Evolutionary conservation across 768 basidiomycete genomes (phyloP), one percentile per base, ranked within the genome.

Genomic region (Termitomyces sp.): DNA sequence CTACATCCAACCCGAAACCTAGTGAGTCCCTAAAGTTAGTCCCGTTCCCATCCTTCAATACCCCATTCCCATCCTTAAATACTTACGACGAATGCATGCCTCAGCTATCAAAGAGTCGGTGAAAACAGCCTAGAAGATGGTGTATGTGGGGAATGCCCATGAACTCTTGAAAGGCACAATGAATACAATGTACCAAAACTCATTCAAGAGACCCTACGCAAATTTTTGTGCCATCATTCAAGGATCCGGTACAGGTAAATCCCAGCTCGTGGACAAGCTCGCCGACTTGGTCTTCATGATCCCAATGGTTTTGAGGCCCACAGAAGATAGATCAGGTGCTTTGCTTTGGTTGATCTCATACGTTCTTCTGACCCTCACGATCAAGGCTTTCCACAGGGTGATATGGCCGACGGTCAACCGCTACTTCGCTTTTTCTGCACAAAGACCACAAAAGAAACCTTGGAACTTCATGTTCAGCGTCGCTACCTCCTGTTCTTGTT

Each of bases 231-330:
- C 52, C 20, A 63, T 63, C 11, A 60, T 63, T 5, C 63, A 63
- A 20, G 58, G 62, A 25, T 63, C 49, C 2, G 49, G 49, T 10
- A 50, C 49, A 9, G 49, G 49, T 15, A 50, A 63, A 59, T 63
- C 62, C 5, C 62, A 58, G 25, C 7, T 47, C 14, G 59, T 63
- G 11, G 53, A 63, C 40, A n/a, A 60, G 36, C 48, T 56, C 17
- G 47, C 62, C 6, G 15, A 48, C 17, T 32, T 20, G 20, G 43
- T 60, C 38, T 60, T 63, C 14, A 48, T 51, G 12, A 60, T 60
- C 1, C 59, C 59, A 3, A n/a, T 60, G 5, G 9, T 45, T 31
- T 10, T 50, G 31, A 36, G 50, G 15, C 51, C 59, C 1, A 1
- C 17, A 1, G 15, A 6, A 5, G 43, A 45, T 8, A 40, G 1